Evolutionary conservation across 2,329 filamentous ascomycete genomes (phyloP), one percentile per base, ranked within the genome.

Genomic region (Helicocarpus griseus): DNA sequence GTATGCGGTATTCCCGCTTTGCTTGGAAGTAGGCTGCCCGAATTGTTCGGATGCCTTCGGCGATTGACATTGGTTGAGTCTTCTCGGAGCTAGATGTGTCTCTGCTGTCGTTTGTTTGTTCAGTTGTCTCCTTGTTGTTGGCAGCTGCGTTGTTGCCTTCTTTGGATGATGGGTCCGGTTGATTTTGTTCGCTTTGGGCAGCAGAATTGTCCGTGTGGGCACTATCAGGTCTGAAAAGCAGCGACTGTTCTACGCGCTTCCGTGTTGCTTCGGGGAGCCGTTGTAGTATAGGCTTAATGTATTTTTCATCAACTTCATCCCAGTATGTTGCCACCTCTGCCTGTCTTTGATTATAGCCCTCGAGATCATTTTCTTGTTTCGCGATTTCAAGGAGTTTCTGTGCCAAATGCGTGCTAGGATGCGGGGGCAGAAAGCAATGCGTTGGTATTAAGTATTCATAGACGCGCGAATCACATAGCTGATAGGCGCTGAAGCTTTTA

Each of bases 391-490:
- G 78, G n/a, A 95, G 73, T 64, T 89, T 87, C 70, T 85, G 87
- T 7, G 87, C 90, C 33, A 98, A 69, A 65, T 80, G 95, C 55
- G 87, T 94, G 56, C 85, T 84, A 0, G 90, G 90, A 65, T 97
- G 90, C 0, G 93, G 93, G 19, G 93, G 93, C 29, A 98, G 73
- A 60, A 98, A 87, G 52, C 87, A 89, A 69, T 97, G 89, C 39
- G 87, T 93, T 2, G 93, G 93, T 68, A 98, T 87, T 49, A 98
- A 76, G 65, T 98, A 98, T 72, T 98, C 93, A 71, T 98, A 98
- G 77, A 90, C 94, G 59, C 93, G 79, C 24, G 89, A 95, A 69
- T 98, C 93, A 70, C 91, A 96, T 51, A 87, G 80, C 65, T 95
- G 86, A 70, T 98, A 98, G 70, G 87, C 91, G 69, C 87, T 96